phyloP scores from a whole-genome alignment of 2,329 filamentous ascomycete species.

The Penicillium sclerotiorum region DNA sequence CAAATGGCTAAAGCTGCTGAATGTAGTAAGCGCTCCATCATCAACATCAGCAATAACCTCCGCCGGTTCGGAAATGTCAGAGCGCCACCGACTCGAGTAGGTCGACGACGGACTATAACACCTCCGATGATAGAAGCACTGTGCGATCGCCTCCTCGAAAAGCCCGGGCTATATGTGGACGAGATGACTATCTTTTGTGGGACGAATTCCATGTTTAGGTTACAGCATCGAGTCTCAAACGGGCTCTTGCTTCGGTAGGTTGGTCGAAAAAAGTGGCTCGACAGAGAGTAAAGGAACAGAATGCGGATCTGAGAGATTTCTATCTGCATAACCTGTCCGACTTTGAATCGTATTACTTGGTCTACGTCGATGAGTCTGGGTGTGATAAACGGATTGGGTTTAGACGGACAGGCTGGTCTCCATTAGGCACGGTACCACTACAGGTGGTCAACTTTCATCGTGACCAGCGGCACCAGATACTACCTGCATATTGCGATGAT shows the following conservation, averaged over 20 bases:
- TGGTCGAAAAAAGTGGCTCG: constrained; percentile 7
- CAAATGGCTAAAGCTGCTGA: constrained; percentile 18
- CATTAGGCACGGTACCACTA: not conserved
- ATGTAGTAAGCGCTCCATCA: constrained; percentile 18
- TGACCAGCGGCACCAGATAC: constrained; percentile 7
- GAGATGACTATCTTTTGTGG: constrained; percentile 26
- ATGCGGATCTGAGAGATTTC: not conserved
- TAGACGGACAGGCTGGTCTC: constrained; percentile 5
- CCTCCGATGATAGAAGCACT: constrained; percentile 15
- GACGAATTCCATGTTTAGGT: not conserved
- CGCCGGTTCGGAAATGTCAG: constrained; percentile 15
- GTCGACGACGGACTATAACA: constrained; percentile 11
- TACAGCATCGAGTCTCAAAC: not conserved
- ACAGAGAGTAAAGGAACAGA: not conserved
- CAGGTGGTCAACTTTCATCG: constrained; percentile 7
- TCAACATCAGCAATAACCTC: constrained; percentile 15
- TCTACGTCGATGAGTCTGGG: no score
- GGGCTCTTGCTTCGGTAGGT: not conserved
- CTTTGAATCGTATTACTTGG: not conserved
- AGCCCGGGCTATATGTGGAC: constrained; percentile 26
- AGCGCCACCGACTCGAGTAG: constrained; percentile 22
- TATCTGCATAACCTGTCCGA: not conserved
- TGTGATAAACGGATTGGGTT: no score
- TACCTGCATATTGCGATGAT: constrained; percentile 7
- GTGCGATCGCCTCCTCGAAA: constrained; percentile 25